phyloP scores from a whole-genome alignment of 805 yeast species.

The Saccharomyces eubayanus region DNA sequence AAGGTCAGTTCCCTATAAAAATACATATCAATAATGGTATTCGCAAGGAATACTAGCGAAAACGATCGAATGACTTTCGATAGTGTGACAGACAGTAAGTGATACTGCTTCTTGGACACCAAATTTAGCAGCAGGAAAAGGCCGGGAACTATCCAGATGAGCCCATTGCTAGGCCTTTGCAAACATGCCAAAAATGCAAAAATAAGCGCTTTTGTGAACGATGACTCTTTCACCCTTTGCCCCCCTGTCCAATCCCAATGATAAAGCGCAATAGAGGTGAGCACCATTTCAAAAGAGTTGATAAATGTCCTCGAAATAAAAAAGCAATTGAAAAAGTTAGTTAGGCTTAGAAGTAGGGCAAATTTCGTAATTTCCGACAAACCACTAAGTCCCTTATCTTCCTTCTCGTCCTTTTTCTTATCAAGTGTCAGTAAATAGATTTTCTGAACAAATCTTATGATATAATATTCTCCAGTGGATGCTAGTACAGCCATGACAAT shows the following conservation, averaged over 20 bases:
- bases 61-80: conserved; percentile 18
- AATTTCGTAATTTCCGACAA: conserved; percentile 11
- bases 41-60: conserved; percentile 30
- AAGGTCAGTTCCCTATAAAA: conserved; percentile 51
- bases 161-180: conserved; percentile 74
- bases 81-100: conserved; percentile 9
- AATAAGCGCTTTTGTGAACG: conserved; percentile 34
- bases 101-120: conserved; percentile 4
- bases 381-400: conserved; percentile 2
- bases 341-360: conserved; percentile 15
- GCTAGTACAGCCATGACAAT: conserved; percentile 61
- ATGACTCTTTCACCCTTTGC: conserved; percentile 8
- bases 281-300: conserved; percentile 67
- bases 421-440: conserved; percentile 16
- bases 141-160: conserved; percentile 70
- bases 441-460: conserved; percentile 41
- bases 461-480: conserved; percentile 58
- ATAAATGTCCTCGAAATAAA: conserved; percentile 76
- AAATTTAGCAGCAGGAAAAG: conserved; percentile 18
- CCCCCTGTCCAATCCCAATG: conserved; percentile 60
- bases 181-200: conserved; percentile 58
- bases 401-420: conserved; percentile 9
- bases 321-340: conserved; percentile 64
- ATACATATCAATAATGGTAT: conserved; percentile 43
- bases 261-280: conserved; percentile 58